Percentiles rank a stretch among this genome's conserved stretches.
Evolutionary conservation across 768 basidiomycete genomes (phyloP).

Genomic region (Boletus vinaceobasis): DNA sequence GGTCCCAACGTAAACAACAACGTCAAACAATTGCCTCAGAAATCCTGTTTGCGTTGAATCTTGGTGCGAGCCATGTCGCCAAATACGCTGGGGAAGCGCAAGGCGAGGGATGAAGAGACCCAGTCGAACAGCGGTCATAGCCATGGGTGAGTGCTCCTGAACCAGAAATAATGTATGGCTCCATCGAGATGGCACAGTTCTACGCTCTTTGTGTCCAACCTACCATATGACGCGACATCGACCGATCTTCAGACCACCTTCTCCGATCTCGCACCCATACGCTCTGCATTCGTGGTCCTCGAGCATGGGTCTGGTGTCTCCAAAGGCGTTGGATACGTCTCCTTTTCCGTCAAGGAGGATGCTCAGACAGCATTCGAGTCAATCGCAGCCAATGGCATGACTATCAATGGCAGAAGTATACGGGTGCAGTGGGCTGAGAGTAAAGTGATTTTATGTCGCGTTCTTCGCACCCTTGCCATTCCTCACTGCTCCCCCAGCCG

Average conservation of each 20-base stretch:
- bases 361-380: slow-evolving; percentile 71
- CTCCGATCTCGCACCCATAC: slow-evolving; percentile 92
- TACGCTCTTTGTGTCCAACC: slow-evolving; percentile 90
- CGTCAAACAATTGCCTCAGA: slow-evolving; percentile 6
- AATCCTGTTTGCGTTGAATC: neutral
- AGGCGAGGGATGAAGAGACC: slow-evolving; percentile 19
- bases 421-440: slow-evolving; percentile 78
- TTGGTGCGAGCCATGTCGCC: slow-evolving; percentile 1
- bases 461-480: neutral
- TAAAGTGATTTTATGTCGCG: slow-evolving; percentile 48
- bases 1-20: neutral
- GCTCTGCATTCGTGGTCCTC: slow-evolving; percentile 89
- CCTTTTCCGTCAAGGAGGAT: slow-evolving; percentile 87
- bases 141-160: slow-evolving; percentile 21
- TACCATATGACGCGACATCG: slow-evolving; percentile 88
- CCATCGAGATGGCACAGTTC: slow-evolving; percentile 42
- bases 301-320: slow-evolving; percentile 71
- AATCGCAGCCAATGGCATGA: slow-evolving; percentile 61
- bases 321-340: slow-evolving; percentile 96
- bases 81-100: slow-evolving; percentile 27
- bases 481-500: slow-evolving; percentile 30
- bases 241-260: slow-evolving; percentile 89
- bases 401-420: slow-evolving; percentile 63
- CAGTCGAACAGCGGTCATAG: neutral
- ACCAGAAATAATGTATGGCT: neutral